Base-by-base conservation (phyloP, 306 rosid species). In the Ceratonia siliqua region DNA sequence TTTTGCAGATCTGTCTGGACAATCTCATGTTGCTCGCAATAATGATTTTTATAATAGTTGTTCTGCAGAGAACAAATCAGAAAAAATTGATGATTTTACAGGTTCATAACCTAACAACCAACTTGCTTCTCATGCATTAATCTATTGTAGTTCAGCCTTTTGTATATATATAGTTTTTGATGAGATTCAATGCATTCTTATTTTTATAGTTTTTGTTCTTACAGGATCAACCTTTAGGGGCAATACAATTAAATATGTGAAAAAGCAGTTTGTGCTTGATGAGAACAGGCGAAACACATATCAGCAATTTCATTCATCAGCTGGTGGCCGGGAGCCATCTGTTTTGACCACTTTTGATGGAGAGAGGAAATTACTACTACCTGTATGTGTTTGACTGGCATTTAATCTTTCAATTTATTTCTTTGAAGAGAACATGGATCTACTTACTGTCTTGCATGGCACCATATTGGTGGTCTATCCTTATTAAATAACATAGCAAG, bases 221-320 rank as follows among this genome's bases (percentile, higher is more conserved):
- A 38, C 79, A 89, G 91, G 89, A 76, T 81, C 88, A 8, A 21
- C 25, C 4, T 43, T 54, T 46, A 84, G 77, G 78, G 76, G 79
- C 72, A 80, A 70, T 70, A 72, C 75, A 27, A 39, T 74, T 8
- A 89, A 85, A 71, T 55, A 70, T 41, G 87, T 87, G 59, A 86
- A 64, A 74, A 86, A 81, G 35, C 91, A 81, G 9, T 41, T 82
- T 75, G 64, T 82, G 17, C 73, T 74, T 12, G 91, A 86, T 30
- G 94, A 89, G 82, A 86, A 74, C 74, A 84, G 88, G 85, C 89
- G 89, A 12, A 77, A 67, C 54, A 78, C 94, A 22, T 86, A 89
- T 73, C 59, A 55, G 38, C 86, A 75, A 43, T 73, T 62, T 13
- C 84, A 69, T 21, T 50, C 81, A 5, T 82, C 85, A 39, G 53